A percentile compares a stretch with the other conserved stretches of the same genome.
These are phyloP conservation scores for Coemansia sp. DNA, from an alignment of 192 early-diverging fungal species.

Conservation along the genomic window DNA sequence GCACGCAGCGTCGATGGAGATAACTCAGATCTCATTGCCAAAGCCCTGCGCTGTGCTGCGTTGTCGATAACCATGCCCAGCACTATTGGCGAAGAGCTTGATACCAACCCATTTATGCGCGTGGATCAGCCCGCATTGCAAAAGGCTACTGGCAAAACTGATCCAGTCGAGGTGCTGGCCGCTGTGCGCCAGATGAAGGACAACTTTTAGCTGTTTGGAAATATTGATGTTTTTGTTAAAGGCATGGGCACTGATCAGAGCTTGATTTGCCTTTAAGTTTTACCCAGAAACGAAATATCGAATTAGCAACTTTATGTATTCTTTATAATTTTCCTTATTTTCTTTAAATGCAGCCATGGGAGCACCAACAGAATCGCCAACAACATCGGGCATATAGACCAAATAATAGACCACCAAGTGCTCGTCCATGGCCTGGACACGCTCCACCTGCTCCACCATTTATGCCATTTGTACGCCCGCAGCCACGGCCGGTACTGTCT, in stretches of 20 bases:
- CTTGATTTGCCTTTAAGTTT: background rate
- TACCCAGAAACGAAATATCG: background rate
- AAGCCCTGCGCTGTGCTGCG: slow-evolving; percentile 62
- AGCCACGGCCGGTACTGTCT: slow-evolving; percentile 2
- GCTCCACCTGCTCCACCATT: background rate
- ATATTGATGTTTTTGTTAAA: background rate
- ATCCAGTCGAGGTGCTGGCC: slow-evolving; percentile 76
- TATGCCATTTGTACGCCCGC: slow-evolving; percentile 1
- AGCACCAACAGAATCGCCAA: slow-evolving; percentile 9
- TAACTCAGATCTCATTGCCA: slow-evolving; percentile 67
- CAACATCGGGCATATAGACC: background rate
- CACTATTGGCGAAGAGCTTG: slow-evolving; percentile 83
- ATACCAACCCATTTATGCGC: slow-evolving; percentile 89
- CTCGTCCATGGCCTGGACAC: background rate
- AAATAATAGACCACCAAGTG: slow-evolving; percentile 3
- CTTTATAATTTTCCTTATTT: background rate
- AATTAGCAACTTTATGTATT: background rate
- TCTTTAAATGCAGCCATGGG: slow-evolving; percentile 20
- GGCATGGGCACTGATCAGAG: background rate
- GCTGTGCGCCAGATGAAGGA: slow-evolving; percentile 81
- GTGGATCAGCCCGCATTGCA: slow-evolving; percentile 66
- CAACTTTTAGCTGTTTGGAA: slow-evolving; percentile 39
- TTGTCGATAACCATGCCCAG: slow-evolving; percentile 72
- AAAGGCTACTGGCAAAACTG: slow-evolving; percentile 57
- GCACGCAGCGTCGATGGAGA: slow-evolving; percentile 74